phyloP scores from a whole-genome alignment of 345 rosid species.

The Moringa oleifera region DNA sequence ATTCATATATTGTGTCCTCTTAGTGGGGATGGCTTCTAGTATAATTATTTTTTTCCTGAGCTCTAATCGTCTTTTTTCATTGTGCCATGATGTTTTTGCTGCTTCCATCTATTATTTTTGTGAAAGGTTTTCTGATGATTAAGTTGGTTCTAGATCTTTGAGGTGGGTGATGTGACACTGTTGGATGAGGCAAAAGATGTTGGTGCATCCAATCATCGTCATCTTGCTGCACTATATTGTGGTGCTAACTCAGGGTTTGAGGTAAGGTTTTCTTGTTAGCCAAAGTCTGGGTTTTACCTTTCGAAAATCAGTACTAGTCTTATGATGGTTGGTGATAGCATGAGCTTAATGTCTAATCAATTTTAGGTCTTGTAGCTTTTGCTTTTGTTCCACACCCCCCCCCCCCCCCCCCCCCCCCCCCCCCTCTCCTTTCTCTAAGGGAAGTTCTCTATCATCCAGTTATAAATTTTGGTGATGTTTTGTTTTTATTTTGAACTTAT shows the following conservation, averaged over 20 bases:
- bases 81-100: neutral
- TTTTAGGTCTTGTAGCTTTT: neutral
- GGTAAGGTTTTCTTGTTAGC: constrained; percentile 33
- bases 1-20: too few species aligned
- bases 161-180: constrained; percentile 64
- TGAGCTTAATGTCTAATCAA: too few species aligned
- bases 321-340: too few species aligned
- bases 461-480: neutral
- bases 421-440: neutral
- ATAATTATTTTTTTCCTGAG: too few species aligned
- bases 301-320: neutral
- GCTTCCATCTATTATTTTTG: neutral
- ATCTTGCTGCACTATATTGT: constrained; percentile 71
- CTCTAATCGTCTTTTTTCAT: too few species aligned
- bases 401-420: too few species aligned
- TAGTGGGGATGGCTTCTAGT: too few species aligned
- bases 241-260: constrained; percentile 95
- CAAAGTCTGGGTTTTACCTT: neutral
- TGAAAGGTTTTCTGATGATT: neutral
- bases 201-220: constrained; percentile 72
- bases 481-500: neutral
- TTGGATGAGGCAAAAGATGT: constrained; percentile 73
- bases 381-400: neutral
- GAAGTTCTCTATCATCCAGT: neutral
- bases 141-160: constrained; percentile 55